Evolutionary conservation across 176 grass and related monocot genomes (phyloP), one percentile per base, ranked within the genome.

Genomic region (Lolium multiflorum): DNA sequence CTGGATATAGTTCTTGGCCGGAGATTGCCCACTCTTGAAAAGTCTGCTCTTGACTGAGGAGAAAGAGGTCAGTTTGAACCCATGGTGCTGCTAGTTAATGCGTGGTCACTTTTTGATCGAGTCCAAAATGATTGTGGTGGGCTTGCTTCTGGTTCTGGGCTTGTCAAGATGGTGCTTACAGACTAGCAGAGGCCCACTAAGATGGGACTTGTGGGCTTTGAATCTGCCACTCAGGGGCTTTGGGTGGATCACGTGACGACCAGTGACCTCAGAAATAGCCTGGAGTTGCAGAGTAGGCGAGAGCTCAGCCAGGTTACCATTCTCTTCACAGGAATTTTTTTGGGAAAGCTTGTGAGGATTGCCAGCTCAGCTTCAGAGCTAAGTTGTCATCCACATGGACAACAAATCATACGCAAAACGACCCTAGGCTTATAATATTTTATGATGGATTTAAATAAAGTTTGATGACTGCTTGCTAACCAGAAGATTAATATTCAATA

Each of bases 31-130:
- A 74, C 6, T 74, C 71, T 74, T 74, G 71, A 74, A 74, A 44
- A 49, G 20, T 24, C 70, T 21, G n/a, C 70, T 73, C 70, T 73
- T 48, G 71, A 74, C 71, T 74, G 44, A 43, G n/a, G 18, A 74
- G 12, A 47, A 46, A 49, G 44, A 49, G 11, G n/a, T 49, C 12
- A 48, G 6, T 47, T 73, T 73, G 43, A 49, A 73, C 11, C 46
- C 44, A 49, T 7, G 0, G 12, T 67, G 64, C 15, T 37, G 64
- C 28, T 67, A 37, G 64, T 9, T 38, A 67, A 37, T 9, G 28
- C 15, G 0, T 67, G 28, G 64, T 2, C 64, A 67, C 63, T 67
- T 37, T 63, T 20, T 67, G 14, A 67, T 37, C 3, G 64, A 31
- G 62, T 67, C 28, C 64, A 4, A 38, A 3, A 38, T 6, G 2